Evolutionary conservation across 257 asterid genomes (phyloP), one percentile per base, ranked within the genome.

Genomic region (Apocynum venetum): DNA sequence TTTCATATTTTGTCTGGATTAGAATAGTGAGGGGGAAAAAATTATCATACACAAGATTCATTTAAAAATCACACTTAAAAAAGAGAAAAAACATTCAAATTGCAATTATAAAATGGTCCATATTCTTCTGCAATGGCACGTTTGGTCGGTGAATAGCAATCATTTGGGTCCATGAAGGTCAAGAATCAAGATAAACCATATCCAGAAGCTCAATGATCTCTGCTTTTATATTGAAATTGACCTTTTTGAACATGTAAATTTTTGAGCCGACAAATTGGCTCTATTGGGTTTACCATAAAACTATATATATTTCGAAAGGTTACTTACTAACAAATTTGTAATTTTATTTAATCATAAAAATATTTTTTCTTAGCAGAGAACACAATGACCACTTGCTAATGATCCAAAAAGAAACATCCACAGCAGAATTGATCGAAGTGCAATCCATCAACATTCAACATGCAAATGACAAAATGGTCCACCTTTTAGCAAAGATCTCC

Each of bases 121-220:
- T 2, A 10, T 0, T 31, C 10, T 36, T 64, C 25, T 38, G 48
- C 25, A 38, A 2, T 38, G 25, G 49, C 71, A 66, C 40, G 49
- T 66, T 66, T 66, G 71, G 71, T 66, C 49, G 48, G 71, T 40
- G 49, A 66, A 66, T 35, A 6, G 48, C 71, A 66, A 66, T 40
- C 71, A 66, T 40, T 65, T 65, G 31, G 48, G 44, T 35, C 43
- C 69, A 3, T 35, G 2, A 25, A 6, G 71, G n/a, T 65, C 71
- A 65, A 36, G 63, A 56, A 19, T 20, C 12, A 57, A 57, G 49
- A 66, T 40, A 14, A 66, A 14, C 71, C 71, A 38, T 13, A 38
- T 65, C 71, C 47, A 13, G n/a, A 11, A 63, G 44, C 38, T 17
- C 0, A 59, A n/a, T 8, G 12, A 7, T 25, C 36, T 0, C 3